Conservation (phyloP, 1,284 basidiomycete species). For the Porodaedalea pini region DNA sequence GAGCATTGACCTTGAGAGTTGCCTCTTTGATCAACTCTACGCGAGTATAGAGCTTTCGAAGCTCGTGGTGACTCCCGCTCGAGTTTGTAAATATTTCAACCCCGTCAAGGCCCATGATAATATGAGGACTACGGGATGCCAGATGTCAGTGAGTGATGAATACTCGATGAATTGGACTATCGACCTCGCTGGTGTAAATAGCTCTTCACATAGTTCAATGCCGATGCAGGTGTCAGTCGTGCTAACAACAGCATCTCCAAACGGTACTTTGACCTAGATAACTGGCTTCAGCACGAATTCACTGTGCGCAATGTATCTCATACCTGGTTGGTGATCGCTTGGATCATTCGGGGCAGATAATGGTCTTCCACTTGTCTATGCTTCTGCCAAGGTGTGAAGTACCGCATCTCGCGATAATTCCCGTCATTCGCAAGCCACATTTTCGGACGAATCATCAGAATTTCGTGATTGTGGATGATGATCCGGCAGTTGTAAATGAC, state of each 20-base stretch:
- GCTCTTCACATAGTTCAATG: conserved; percentile 94
- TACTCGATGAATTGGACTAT: conserved; percentile 20
- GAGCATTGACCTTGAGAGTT: conserved; percentile 72
- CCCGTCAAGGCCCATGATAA: conserved; percentile 94
- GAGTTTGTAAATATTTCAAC: conserved; percentile 99
- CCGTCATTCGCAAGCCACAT: conserved; percentile 99
- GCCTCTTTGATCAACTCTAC: conserved; percentile 97
- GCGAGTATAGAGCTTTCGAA: conserved; percentile 88
- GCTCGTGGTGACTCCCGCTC: conserved; percentile 95
- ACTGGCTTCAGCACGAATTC: background rate
- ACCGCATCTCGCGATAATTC: conserved; percentile 94
- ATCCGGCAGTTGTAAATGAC: conserved; percentile 96
- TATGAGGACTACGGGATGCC: conserved; percentile 72
- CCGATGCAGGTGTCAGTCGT: conserved; percentile 96
- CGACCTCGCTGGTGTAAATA: conserved; percentile 93
- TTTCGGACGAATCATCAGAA: conserved; percentile 93
- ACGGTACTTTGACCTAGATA: conserved; percentile 77
- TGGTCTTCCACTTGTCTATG: conserved; percentile 86
- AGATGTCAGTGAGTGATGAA: conserved; percentile 7
- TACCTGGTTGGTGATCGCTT: conserved; percentile 86
- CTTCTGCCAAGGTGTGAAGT: conserved; percentile 95
- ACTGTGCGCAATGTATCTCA: conserved; percentile 14
- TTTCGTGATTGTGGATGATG: conserved; percentile 81
- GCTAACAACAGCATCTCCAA: conserved; percentile 92
- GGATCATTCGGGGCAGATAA: conserved; percentile 84